Conservation (phyloP, 73 alveolate genomes). For the Paramecium sexaurelia region DNA sequence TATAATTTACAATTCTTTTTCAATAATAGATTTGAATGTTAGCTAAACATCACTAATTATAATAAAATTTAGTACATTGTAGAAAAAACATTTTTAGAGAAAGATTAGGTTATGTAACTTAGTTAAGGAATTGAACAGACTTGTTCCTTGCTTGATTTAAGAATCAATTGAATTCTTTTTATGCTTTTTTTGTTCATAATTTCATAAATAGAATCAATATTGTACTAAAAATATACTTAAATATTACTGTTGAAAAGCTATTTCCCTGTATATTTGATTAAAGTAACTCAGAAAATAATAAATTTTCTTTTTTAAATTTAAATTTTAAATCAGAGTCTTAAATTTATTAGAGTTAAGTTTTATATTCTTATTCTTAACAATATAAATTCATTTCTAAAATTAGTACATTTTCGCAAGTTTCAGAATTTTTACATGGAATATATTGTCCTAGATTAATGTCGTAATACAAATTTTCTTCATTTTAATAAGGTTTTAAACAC, state of each 20-base stretch:
- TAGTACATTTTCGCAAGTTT: neutral
- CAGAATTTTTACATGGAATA: neutral
- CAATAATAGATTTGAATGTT: neutral
- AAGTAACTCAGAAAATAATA: neutral
- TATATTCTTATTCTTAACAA: neutral
- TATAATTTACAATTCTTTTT: neutral
- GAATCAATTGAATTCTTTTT: neutral
- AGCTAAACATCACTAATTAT: neutral
- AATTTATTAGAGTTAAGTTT: neutral
- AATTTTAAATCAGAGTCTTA: neutral
- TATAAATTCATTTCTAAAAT: neutral
- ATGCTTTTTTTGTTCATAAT: neutral
- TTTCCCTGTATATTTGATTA: neutral
- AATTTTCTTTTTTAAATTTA: neutral
- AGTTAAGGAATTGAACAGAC: neutral
- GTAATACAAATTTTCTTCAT: neutral
- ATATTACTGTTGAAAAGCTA: neutral
- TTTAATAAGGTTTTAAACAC: neutral
- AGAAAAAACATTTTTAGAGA: neutral
- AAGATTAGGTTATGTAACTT: neutral
- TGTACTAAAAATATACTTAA: neutral
- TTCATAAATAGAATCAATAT: neutral
- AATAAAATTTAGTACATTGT: neutral
- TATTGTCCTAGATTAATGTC: neutral
- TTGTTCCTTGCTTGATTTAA: neutral